A percentile compares a stretch with the other conserved stretches of the same genome.
phyloP scores from a whole-genome alignment of 495 filamentous ascomycete genomes.

The Thermothielavioides terrestris region DNA sequence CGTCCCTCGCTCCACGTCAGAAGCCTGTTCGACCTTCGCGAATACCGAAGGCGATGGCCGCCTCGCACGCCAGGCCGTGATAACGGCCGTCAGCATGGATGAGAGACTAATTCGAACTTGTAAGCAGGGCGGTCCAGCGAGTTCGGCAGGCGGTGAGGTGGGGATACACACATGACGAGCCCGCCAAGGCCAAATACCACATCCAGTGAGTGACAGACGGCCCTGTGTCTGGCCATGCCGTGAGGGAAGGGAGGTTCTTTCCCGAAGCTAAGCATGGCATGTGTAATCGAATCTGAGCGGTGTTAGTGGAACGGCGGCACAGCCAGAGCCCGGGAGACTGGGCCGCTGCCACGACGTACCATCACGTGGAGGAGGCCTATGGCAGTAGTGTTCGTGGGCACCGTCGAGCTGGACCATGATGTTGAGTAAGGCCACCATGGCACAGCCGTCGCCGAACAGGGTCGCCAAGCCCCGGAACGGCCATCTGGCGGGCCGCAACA shows the following conservation, averaged over 20 bases:
- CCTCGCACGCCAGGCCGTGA: conserved; percentile 2
- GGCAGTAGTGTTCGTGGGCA: conserved; percentile 7
- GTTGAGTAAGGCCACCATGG: conserved; percentile 13
- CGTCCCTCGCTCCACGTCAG: conserved; percentile 4
- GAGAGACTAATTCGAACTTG: neutral
- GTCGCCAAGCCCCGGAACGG: conserved; percentile 6
- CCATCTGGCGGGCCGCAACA: conserved; percentile 7
- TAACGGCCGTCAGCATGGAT: neutral
- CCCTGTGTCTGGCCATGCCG: neutral
- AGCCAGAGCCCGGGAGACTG: no score
- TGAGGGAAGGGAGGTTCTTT: neutral
- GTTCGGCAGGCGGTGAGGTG: neutral
- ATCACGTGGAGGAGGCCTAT: neutral
- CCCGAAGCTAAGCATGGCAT: neutral
- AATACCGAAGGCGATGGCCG: neutral
- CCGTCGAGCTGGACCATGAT: conserved; percentile 9
- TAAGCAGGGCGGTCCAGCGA: neutral
- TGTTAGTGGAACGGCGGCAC: neutral
- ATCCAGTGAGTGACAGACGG: conserved; percentile 1
- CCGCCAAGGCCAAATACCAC: neutral
- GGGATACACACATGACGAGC: neutral
- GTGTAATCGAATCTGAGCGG: neutral
- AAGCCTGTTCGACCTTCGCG: neutral
- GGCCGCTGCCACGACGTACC: neutral
- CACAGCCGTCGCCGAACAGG: conserved; percentile 11